Evolutionary conservation across 2,329 filamentous ascomycete genomes (phyloP).

Genomic region (Paraphoma chrysanthemicola): DNA sequence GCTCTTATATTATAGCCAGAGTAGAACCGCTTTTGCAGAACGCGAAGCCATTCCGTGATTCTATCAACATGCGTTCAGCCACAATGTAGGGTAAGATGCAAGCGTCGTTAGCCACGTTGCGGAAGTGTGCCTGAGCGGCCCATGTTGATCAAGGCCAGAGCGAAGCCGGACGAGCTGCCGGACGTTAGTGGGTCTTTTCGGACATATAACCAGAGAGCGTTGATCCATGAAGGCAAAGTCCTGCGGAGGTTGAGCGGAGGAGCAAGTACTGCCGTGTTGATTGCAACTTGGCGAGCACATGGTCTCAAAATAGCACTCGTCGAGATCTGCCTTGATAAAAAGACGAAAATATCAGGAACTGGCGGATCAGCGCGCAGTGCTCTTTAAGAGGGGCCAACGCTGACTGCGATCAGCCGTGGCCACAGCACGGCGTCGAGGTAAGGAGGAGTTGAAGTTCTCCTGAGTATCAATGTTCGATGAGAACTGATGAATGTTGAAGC

Average conservation of each 20-base stretch:
- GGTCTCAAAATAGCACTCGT: conserved; percentile 7
- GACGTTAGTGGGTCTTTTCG: conserved; percentile 16
- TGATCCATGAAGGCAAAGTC: not conserved
- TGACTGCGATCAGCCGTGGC: conserved; percentile 1
- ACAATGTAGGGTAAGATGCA: conserved; percentile 5
- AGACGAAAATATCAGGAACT: not conserved
- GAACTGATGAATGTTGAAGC: too few relatives aligned
- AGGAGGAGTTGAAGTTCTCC: too few relatives aligned
- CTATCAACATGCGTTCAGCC: conserved; percentile 7
- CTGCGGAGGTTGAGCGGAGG: not conserved
- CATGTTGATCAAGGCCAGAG: conserved; percentile 12
- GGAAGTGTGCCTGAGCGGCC: conserved; percentile 8
- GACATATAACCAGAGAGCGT: conserved; percentile 5
- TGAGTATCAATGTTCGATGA: too few relatives aligned
- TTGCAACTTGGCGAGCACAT: conserved; percentile 4
- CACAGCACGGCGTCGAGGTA: too few relatives aligned
- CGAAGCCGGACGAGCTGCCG: conserved; percentile 15
- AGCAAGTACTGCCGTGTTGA: not conserved
- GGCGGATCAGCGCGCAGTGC: not conserved
- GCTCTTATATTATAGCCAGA: too few relatives aligned
- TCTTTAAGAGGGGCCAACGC: not conserved
- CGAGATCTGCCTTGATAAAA: conserved; percentile 1
- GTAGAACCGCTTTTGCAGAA: not conserved
- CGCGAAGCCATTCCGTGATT: not conserved
- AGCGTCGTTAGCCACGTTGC: conserved; percentile 17